Evolutionary conservation across 2,329 filamentous ascomycete species (phyloP), one percentile per base, ranked within the genome.

Genomic region (Neopestalotiopsis rosae): DNA sequence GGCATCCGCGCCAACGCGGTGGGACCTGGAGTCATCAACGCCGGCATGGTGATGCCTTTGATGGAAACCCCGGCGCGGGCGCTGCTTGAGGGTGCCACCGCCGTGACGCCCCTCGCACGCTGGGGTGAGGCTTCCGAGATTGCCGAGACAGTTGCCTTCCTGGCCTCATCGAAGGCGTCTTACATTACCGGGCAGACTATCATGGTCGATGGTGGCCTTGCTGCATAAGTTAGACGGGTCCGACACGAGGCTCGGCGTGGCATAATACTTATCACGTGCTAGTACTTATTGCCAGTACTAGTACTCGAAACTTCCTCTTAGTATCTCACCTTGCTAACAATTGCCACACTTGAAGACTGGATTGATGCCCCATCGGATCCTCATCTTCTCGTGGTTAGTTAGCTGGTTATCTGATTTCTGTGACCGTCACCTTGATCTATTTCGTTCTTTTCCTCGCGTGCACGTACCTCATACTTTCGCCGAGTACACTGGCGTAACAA

Each of bases 111-210:
- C 32, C 58, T 75, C 20, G 73, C 73, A 69, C 73, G 74, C 56
- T 72, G 71, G 63, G 74, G 72, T 30, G 70, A 72, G 34, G 59
- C 74, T 9, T 30, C 56, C 10, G 73, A 75, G 62, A 61, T 68
- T 17, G 74, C 73, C 2, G 71, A 72, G 61, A 70, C 72, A 1
- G 70, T 74, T 20, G 40, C 65, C 17, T 75, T 75, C 59, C 61
- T 75, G 24, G 68, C 70, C 24, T 71, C 72, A 40, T 69, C 72
- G 1, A 69, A 69, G 34, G 72, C 69, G 38, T 71, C 70, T 2
- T 75, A 66, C 58, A 65, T 75, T 40, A 74, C 74, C 2, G 73
- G 74, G 5, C 73, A 74, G 68, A 68, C 71, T 3, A 49, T 74
- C 40, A 70, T 68, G 57, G 69, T 75, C 38, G 74, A 75, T 17